Evolutionary conservation across 768 basidiomycete genomes (phyloP).

Genomic region (Austroboletus festivus): DNA sequence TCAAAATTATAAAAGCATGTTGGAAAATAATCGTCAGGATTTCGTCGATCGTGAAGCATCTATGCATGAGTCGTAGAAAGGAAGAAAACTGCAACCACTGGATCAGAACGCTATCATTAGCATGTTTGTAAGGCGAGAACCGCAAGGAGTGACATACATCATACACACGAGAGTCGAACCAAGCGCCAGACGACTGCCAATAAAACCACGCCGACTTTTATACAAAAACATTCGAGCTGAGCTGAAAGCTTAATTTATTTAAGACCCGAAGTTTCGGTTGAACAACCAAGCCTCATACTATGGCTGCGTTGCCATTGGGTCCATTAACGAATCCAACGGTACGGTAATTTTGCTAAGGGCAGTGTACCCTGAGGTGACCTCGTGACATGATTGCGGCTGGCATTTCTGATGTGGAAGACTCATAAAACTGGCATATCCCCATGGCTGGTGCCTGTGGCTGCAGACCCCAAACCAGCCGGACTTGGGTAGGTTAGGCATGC

Average conservation of each 20-base stretch:
- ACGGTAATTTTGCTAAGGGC: too few relatives aligned
- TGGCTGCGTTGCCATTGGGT: too few relatives aligned
- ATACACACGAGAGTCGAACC: constrained; percentile 19
- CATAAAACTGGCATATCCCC: background rate
- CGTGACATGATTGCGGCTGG: constrained; percentile 17
- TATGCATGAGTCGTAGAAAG: constrained; percentile 28
- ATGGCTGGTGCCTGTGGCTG: constrained; percentile 22
- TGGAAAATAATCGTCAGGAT: constrained; percentile 32
- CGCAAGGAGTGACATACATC: constrained; percentile 16
- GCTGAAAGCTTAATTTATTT: too few relatives aligned
- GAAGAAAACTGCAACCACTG: constrained; percentile 15
- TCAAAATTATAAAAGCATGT: constrained; percentile 27
- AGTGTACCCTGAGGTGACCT: constrained; percentile 9
- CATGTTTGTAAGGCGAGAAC: background rate
- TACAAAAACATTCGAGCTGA: too few relatives aligned
- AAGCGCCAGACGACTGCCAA: constrained; percentile 5
- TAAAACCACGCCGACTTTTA: too few relatives aligned
- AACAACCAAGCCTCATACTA: too few relatives aligned
- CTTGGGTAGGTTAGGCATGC: background rate
- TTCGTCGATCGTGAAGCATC: constrained; percentile 33
- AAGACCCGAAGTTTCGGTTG: too few relatives aligned
- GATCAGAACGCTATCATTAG: constrained; percentile 2
- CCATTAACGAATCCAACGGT: too few relatives aligned
- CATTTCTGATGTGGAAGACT: constrained; percentile 1
- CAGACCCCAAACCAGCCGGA: background rate